phyloP scores from a whole-genome alignment of 805 yeast genomes.

The Ogataea pini region DNA sequence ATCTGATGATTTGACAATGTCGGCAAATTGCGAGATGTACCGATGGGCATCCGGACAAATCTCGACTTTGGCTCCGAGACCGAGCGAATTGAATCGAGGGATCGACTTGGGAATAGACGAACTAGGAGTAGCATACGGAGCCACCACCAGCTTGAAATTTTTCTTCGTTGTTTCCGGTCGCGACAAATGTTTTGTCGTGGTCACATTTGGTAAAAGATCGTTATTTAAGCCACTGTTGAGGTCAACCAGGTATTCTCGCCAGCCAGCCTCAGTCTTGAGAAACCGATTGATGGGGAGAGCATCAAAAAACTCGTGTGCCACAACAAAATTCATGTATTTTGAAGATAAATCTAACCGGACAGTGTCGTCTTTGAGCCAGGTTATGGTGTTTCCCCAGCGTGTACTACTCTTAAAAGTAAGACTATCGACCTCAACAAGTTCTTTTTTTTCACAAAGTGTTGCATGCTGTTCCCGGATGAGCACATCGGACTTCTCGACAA shows the following conservation, averaged over 20 bases:
- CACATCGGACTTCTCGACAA: conserved; percentile 74
- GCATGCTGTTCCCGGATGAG: conserved; percentile 58
- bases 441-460: conserved; percentile 43
- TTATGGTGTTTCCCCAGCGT: conserved; percentile 51
- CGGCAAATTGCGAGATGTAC: conserved; percentile 54
- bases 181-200: conserved; percentile 14
- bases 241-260: conserved; percentile 80
- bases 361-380: conserved; percentile 59
- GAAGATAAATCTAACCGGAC: conserved; percentile 40
- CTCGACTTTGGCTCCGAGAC: conserved; percentile 62
- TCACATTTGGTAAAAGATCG: conserved; percentile 24
- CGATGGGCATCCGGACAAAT: conserved; percentile 73
- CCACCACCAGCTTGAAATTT: conserved; percentile 56
- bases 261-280: conserved; percentile 60
- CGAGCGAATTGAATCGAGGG: conserved; percentile 52
- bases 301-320: conserved; percentile 88
- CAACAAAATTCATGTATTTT: conserved; percentile 53
- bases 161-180: conserved; percentile 13
- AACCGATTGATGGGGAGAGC: conserved; percentile 80
- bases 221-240: conserved; percentile 30
- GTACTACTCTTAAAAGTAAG: conserved; percentile 41
- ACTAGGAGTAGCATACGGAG: conserved; percentile 63
- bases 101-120: conserved; percentile 55
- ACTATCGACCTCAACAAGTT: conserved; percentile 33
- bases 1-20: conserved; percentile 33